Conservation (phyloP, 768 basidiomycete species). For the Lactifluus rugatus region DNA sequence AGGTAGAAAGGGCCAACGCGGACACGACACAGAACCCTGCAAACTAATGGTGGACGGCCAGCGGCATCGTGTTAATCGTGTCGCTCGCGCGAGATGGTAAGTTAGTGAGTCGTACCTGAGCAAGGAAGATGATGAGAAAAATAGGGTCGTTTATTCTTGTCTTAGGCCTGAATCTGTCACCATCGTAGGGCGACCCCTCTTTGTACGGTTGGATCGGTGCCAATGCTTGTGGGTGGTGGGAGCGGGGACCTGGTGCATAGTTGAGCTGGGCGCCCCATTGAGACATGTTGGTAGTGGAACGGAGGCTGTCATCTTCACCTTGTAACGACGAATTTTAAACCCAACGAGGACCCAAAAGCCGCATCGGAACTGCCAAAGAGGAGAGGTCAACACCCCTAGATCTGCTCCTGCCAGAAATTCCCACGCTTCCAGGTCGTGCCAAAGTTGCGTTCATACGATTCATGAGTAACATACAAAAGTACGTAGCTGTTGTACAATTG, state of each 20-base stretch:
- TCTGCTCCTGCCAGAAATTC: no score
- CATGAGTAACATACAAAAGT: neutral
- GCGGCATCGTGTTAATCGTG: neutral
- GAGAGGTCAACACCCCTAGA: no score
- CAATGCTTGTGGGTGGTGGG: no score
- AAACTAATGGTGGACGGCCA: constrained; percentile 42
- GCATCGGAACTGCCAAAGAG: neutral
- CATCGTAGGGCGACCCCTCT: constrained; percentile 45
- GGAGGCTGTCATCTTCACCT: neutral
- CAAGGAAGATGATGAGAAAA: constrained; percentile 61
- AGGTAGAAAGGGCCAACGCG: constrained; percentile 52
- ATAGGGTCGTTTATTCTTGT: constrained; percentile 64
- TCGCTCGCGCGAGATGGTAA: neutral
- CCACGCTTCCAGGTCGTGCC: neutral
- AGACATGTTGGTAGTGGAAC: neutral
- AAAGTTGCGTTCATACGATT: neutral
- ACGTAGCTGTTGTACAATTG: constrained; percentile 2
- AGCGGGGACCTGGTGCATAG: no score
- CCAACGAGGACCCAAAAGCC: neutral
- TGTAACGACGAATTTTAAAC: neutral
- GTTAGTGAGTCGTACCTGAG: constrained; percentile 37
- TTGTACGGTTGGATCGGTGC: constrained; percentile 11
- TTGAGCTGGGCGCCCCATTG: no score
- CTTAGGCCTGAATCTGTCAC: constrained; percentile 58
- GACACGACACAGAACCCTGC: constrained; percentile 61